A percentile compares a stretch with the other conserved stretches of the same genome.
These are phyloP conservation scores for Oenanthe sinensis DNA, from an alignment of 129 eudicot genomes.

Conservation along the genomic window DNA sequence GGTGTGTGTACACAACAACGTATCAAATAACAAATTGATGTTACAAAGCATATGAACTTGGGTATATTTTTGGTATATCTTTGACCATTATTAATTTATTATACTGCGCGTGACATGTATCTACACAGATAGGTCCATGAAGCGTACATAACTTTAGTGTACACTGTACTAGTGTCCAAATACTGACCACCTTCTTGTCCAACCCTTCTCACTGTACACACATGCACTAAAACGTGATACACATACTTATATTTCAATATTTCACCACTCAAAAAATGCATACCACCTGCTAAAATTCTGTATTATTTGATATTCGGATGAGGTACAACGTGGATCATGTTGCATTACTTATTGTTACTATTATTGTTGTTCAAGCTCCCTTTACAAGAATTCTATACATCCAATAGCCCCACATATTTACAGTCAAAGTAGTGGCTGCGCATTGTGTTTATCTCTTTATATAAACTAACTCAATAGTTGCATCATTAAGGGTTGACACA, in stretches of 20 bases:
- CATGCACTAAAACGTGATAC: conserved; percentile 1
- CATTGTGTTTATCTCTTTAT: too few species aligned
- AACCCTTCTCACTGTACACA: not conserved
- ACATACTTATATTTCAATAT: not conserved
- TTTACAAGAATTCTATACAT: not conserved
- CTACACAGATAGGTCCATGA: too few species aligned
- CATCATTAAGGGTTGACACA: not conserved
- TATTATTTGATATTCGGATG: not conserved
- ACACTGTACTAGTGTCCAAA: too few species aligned
- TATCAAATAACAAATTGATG: not conserved
- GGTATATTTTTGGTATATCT: too few species aligned
- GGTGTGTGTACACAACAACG: too few species aligned
- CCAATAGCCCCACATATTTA: not conserved
- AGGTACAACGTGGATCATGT: not conserved
- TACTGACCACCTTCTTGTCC: not conserved
- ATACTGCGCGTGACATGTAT: too few species aligned
- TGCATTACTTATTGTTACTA: not conserved
- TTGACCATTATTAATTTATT: not conserved
- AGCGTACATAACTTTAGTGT: too few species aligned
- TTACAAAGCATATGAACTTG: not conserved
- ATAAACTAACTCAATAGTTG: not conserved
- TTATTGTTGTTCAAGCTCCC: conserved; percentile 8
- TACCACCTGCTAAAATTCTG: not conserved
- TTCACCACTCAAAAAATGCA: not conserved
- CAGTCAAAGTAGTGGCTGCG: not conserved